Conservation (phyloP, 352 stramenopile species). For the Phytophthora sp. region DNA sequence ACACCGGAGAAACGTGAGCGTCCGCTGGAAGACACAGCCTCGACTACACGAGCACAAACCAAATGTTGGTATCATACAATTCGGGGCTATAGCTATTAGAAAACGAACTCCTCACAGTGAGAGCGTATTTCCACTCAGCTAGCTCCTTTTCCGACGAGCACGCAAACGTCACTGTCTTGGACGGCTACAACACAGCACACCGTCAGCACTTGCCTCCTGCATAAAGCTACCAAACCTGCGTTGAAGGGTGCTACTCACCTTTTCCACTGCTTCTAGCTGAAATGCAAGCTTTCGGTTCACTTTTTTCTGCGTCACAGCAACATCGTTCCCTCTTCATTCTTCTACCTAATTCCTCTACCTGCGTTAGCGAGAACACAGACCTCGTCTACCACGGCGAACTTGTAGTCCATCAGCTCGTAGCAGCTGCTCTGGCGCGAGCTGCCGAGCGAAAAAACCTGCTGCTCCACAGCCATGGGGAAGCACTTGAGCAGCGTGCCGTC, state of each 20-base stretch:
- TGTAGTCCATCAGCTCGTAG: slow-evolving; percentile 56
- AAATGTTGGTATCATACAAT: background rate
- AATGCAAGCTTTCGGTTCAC: slow-evolving; percentile 69
- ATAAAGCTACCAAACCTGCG: no score
- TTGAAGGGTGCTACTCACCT: no score
- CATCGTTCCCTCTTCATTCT: no score
- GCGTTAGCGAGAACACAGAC: no score
- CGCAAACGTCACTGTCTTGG: slow-evolving; percentile 65
- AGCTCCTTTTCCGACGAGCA: slow-evolving; percentile 64
- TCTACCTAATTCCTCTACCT: no score
- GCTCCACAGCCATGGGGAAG: slow-evolving; percentile 72
- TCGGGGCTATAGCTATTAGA: background rate
- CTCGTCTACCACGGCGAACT: slow-evolving; percentile 50
- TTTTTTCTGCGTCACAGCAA: slow-evolving; percentile 48
- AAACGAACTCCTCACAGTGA: slow-evolving; percentile 48
- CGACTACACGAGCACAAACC: slow-evolving; percentile 5
- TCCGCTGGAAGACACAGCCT: slow-evolving; percentile 28
- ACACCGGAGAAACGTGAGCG: slow-evolving; percentile 27
- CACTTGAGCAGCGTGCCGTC: slow-evolving; percentile 76
- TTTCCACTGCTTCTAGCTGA: slow-evolving; percentile 57
- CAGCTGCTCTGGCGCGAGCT: slow-evolving; percentile 53
- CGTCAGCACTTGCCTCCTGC: background rate
- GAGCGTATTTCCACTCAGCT: slow-evolving; percentile 58
- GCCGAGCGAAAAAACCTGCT: slow-evolving; percentile 61
- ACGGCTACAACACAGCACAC: slow-evolving; percentile 33